These are phyloP conservation scores for Talaromyces nanjingensis DNA, from an alignment of 495 filamentous ascomycete species.

Conservation along the genomic window DNA sequence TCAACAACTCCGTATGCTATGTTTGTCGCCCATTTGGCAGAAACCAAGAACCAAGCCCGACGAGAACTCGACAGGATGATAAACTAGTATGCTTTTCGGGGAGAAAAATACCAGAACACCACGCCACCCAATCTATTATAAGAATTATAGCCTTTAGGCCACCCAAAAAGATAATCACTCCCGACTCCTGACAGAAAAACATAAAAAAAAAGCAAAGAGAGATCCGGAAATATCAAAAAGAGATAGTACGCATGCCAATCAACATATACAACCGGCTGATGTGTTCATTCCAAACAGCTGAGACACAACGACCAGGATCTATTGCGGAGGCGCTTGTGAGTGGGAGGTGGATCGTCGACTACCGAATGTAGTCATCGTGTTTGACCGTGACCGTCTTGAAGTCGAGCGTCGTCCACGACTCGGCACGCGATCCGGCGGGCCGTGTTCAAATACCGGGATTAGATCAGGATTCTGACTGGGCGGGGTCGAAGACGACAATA, in stretches of 20 bases:
- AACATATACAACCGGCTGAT: background rate
- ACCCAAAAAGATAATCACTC: background rate
- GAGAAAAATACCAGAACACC: background rate
- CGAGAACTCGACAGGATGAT: background rate
- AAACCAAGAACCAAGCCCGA: background rate
- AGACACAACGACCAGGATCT: background rate
- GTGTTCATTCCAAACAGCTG: background rate
- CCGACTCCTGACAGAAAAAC: background rate
- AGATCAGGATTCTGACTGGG: constrained; percentile 55
- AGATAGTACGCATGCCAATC: background rate
- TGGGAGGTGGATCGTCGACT: constrained; percentile 10
- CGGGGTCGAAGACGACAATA: constrained; percentile 32
- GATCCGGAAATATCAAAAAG: background rate
- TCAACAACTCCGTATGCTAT: constrained; percentile 7
- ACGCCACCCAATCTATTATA: constrained; percentile 6
- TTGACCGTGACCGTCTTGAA: constrained; percentile 35
- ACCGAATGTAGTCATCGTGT: constrained; percentile 5
- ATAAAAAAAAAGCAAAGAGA: constrained; percentile 2
- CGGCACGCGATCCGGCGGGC: constrained; percentile 29
- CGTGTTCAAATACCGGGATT: constrained; percentile 44
- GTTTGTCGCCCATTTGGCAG: background rate
- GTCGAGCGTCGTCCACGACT: constrained; percentile 30
- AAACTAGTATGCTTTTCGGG: constrained; percentile 2
- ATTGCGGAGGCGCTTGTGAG: background rate
- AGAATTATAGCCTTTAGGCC: background rate